Base-by-base conservation (phyloP, 2,329 filamentous ascomycete genomes). In the Calonectria pseudoturangicola region DNA sequence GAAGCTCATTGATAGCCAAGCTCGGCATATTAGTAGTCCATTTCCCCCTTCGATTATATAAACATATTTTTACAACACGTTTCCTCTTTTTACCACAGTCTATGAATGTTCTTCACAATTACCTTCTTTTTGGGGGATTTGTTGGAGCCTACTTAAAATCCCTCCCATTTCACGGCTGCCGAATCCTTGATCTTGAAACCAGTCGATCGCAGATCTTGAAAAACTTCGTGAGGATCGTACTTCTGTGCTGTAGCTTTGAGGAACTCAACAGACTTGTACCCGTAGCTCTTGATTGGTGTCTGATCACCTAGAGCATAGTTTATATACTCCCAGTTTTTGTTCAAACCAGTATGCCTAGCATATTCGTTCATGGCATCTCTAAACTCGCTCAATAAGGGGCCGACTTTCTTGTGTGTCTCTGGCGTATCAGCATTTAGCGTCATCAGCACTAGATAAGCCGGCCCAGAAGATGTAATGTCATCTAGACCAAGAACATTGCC, bases 281-380 rank as follows among this genome's bases (percentile, higher is more conserved):
- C 33, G 10, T 58, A 58, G 3, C 27, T 15, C 16, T 58, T 39
- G 4, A 58, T 58, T 3, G 54, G 54, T 10, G 18, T 39, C 13
- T 58, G 54, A n/a, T 58, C 54, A 8, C 54, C 54, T 15, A 41
- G 12, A 3, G 54, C 54, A n/a, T 58, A 58, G 13, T 58, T 58
- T 21, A 58, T n/a, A n/a, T 58, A 58, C 16, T 58, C n/a, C 54
- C 54, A 58, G 36, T 58, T 58, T 25, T 58, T 58, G 9, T 58
- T 58, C 33, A 58, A 58, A 8, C 54, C 54, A 16, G 13, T 27
- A 10, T 27, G 54, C 7, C n/a, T 7, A 9, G 54, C 33, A 27
- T 39, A 36, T 41, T 58, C 33, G 25, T 58, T 36, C 33, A 58
- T 39, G 2, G 33, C 18, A 16, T 58, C n/a, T 6, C 54, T 58